phyloP scores from a whole-genome alignment of 768 basidiomycete genomes.

The Xerocomellus chrysenteron region DNA sequence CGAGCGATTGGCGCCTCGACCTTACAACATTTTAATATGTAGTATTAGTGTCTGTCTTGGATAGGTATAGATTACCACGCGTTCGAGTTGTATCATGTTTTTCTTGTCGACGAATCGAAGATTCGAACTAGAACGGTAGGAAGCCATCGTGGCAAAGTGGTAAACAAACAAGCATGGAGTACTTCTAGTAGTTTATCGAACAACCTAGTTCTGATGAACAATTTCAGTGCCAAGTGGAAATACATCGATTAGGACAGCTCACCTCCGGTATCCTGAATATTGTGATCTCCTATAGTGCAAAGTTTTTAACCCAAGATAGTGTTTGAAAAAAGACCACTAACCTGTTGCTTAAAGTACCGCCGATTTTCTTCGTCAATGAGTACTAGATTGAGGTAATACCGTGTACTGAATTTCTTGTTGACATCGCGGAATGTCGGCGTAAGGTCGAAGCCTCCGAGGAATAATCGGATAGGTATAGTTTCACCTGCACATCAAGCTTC shows the following conservation, averaged over 20 bases:
- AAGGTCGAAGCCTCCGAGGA: conserved; percentile 96
- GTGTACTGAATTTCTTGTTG: conserved; percentile 97
- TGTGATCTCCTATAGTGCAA: conserved; percentile 66
- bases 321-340: conserved; percentile 24
- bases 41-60: conserved; percentile 11
- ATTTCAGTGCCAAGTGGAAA: background rate
- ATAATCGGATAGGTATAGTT: conserved; percentile 96
- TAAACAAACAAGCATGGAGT: conserved; percentile 5
- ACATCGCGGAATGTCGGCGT: conserved; percentile 99
- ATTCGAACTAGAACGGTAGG: conserved; percentile 5
- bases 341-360: conserved; percentile 97
- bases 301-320: background rate
- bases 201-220: conserved; percentile 35
- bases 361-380: conserved; percentile 98
- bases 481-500: conserved; percentile 59
- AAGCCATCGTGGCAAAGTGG: background rate
- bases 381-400: conserved; percentile 97
- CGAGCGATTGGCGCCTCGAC: background rate
- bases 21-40: conserved; percentile 6
- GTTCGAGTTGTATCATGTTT: background rate
- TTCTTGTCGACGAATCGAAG: background rate
- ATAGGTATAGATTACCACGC: background rate
- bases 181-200: conserved; percentile 1
- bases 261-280: conserved; percentile 90
- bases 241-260: conserved; percentile 16